Evolutionary conservation across 2,329 filamentous ascomycete genomes (phyloP), one percentile per base, ranked within the genome.

Genomic region (Lachnellula cervina): DNA sequence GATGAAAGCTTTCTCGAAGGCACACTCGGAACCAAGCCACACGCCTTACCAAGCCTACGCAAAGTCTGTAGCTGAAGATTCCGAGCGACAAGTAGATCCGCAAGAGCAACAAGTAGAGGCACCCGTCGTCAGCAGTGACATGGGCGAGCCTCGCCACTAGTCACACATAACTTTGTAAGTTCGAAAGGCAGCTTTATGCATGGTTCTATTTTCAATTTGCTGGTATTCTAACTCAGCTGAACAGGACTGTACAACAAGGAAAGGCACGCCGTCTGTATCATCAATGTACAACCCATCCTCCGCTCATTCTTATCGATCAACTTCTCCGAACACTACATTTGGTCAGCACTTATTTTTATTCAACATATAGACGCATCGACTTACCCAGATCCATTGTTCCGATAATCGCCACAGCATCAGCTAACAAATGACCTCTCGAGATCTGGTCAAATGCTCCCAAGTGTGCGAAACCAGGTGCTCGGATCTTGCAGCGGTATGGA

Each of bases 401-500:
- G 66, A 97, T 97, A 57, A 97, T 92, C 48, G 94, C 95, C 49
- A 99, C 94, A 25, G 93, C 94, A 74, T 99, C 94, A 59, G 95
- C 94, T 67, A 99, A 77, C 74, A 99, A 76, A 77, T 99, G 95
- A 34, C 94, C 94, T 76, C 89, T 88, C 62, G 86, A 86, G 54
- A 99, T 81, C 70, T 97, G 93, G 73, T 99, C 94, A 73, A 99
- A 97, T 64, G 90, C 93, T 69, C 83, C 84, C 74, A 99, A 76
- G 76, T 99, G 95, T 62, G 94, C 94, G 70, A 99, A 99, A 60
- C 94, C 94, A 56, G 94, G 94, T 38, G 95, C 93, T 67, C 94
- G 86, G 68, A 99, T 97, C 79, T 97, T 95, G 77, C 94, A 97
- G 69, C 95, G 83, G 79, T 99, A 99, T 47, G 94, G 94, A 70